These are phyloP conservation scores for Mycena filopes DNA, from an alignment of 768 basidiomycete species.

Conservation along the genomic window DNA sequence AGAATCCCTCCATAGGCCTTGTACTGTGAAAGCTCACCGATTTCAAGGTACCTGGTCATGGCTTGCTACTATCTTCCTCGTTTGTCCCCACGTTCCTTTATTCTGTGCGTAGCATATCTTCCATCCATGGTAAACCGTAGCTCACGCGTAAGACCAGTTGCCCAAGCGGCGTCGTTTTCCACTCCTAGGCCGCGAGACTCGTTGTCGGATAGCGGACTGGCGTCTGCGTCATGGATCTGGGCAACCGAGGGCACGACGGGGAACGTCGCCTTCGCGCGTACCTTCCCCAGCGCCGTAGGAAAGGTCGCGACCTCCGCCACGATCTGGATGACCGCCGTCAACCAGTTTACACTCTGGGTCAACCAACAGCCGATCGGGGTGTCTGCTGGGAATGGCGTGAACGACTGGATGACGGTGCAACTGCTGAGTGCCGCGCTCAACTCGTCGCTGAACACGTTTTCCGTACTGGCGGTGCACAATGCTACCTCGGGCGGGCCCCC, in stretches of 20 bases:
- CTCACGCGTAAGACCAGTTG: neutral
- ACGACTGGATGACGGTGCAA: slow-evolving; percentile 10
- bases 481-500: neutral
- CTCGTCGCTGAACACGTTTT: neutral
- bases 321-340: slow-evolving; percentile 10
- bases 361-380: slow-evolving; percentile 9
- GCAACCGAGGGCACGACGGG: neutral
- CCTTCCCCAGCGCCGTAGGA: neutral
- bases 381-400: slow-evolving; percentile 3
- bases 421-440: slow-evolving; percentile 3
- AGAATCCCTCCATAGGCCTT: too few relatives aligned
- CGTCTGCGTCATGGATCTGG: slow-evolving; percentile 20
- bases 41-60: neutral
- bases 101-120: slow-evolving; percentile 1
- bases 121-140: neutral
- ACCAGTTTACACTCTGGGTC: slow-evolving; percentile 19
- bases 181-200: neutral
- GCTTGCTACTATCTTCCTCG: slow-evolving; percentile 12
- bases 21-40: too few relatives aligned
- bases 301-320: neutral
- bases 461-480: slow-evolving; percentile 9
- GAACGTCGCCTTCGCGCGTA: slow-evolving; percentile 12
- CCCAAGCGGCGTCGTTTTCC: slow-evolving; percentile 1
- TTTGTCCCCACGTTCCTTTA: slow-evolving; percentile 18
- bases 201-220: slow-evolving; percentile 2